Conservation (phyloP, 2,329 filamentous ascomycete genomes). For the Seiridium cupressi region DNA sequence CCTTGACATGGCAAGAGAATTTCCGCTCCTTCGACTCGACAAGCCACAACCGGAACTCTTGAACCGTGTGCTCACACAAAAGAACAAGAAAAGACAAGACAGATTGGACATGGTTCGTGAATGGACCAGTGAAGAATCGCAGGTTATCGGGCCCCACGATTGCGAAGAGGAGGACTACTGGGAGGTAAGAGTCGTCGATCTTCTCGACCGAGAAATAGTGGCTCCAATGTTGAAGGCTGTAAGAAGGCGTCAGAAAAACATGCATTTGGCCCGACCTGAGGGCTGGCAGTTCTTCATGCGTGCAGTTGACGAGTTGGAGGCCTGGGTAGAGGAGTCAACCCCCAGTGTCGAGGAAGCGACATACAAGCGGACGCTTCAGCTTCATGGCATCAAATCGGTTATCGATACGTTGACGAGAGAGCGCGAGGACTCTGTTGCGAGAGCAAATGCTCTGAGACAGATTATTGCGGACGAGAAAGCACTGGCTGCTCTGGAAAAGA, state of each 20-base stretch:
- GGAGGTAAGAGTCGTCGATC: constrained; percentile 15
- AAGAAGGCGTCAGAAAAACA: background rate
- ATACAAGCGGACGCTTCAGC: constrained; percentile 7
- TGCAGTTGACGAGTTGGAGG: background rate
- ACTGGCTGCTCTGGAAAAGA: constrained; percentile 19
- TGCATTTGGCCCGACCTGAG: background rate
- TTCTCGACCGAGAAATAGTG: constrained; percentile 8
- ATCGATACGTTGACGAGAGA: constrained; percentile 12
- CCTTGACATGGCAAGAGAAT: constrained; percentile 51
- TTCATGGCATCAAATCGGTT: constrained; percentile 13
- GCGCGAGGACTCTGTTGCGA: constrained; percentile 21
- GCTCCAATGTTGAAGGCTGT: background rate
- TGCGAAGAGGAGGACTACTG: constrained; percentile 46
- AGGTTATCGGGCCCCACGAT: constrained; percentile 11
- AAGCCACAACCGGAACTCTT: constrained; percentile 65
- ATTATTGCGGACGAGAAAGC: constrained; percentile 21
- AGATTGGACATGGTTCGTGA: constrained; percentile 35
- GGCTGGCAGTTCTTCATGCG: background rate
- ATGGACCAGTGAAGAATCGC: constrained; percentile 34
- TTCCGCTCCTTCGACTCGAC: constrained; percentile 64
- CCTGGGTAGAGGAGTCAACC: background rate
- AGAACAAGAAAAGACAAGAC: constrained; percentile 40
- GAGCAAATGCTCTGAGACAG: constrained; percentile 26
- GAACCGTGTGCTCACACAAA: constrained; percentile 54
- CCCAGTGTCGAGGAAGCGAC: no score